These are phyloP conservation scores for Annulohypoxylon bovei DNA, from an alignment of 495 filamentous ascomycete genomes.

Conservation along the genomic window DNA sequence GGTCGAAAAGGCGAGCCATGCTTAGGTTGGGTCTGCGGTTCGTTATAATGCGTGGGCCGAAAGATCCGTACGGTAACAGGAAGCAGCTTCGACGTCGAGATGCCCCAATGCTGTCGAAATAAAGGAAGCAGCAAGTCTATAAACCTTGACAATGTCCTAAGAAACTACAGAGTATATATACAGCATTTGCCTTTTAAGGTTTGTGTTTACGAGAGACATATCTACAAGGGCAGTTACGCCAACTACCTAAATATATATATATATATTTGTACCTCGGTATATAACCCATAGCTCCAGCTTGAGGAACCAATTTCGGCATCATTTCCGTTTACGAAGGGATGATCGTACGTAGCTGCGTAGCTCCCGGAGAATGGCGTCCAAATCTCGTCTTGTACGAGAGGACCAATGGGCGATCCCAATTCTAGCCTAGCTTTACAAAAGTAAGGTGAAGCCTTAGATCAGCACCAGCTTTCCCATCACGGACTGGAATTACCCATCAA, in stretches of 20 bases:
- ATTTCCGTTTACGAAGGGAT: neutral
- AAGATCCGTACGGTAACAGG: neutral
- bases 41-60: no score
- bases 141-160: neutral
- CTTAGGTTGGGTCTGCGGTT: neutral
- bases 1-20: slow-evolving; percentile 6
- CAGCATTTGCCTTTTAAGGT: no score
- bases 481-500: neutral
- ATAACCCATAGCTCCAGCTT: no score
- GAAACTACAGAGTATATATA: no score
- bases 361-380: neutral
- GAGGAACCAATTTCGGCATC: neutral
- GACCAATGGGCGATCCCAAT: no score
- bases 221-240: no score
- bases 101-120: neutral
- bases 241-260: neutral
- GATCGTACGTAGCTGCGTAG: neutral
- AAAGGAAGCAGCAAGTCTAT: neutral
- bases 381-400: neutral
- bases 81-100: neutral
- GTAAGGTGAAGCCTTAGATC: neutral
- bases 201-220: no score
- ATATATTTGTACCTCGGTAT: no score
- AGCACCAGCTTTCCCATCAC: neutral
- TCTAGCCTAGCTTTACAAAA: neutral